Percentiles rank a stretch among this genome's conserved stretches.
Conservation (phyloP, 352 stramenopile genomes). For the Phytophthora boehmeriae region DNA sequence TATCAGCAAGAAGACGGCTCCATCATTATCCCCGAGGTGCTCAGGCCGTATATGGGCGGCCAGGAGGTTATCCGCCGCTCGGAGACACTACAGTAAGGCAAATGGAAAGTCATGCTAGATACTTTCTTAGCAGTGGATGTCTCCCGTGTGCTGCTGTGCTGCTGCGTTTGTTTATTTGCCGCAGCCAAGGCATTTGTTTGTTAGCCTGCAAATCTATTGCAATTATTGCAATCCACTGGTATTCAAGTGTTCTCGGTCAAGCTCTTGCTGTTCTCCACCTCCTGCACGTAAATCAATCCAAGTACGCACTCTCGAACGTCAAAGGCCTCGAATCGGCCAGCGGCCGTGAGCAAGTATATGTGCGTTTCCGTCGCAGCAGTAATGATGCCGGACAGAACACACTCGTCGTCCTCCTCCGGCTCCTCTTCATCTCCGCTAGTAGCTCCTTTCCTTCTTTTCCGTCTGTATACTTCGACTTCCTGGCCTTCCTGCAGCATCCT, state of each 20-base stretch:
- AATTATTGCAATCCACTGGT: constrained; percentile 22
- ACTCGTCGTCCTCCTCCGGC: constrained; percentile 16
- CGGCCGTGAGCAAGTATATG: constrained; percentile 48
- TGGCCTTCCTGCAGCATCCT: constrained; percentile 66
- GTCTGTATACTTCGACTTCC: constrained; percentile 48
- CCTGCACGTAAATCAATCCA: constrained; percentile 38
- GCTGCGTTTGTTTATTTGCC: constrained; percentile 12
- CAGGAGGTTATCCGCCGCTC: constrained; percentile 61
- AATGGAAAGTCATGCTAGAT: constrained; percentile 2
- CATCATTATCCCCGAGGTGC: constrained; percentile 76
- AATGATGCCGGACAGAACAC: constrained; percentile 49
- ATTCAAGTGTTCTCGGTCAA: constrained; percentile 13
- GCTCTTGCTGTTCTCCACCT: constrained; percentile 17
- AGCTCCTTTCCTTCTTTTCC: constrained; percentile 5
- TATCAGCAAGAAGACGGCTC: constrained; percentile 83
- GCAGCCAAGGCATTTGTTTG: constrained; percentile 17
- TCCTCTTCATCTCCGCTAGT: constrained; percentile 9
- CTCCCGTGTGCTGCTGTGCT: constrained; percentile 20
- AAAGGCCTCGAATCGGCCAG: constrained; percentile 49
- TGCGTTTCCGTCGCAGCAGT: constrained; percentile 48
- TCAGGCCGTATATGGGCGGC: constrained; percentile 83
- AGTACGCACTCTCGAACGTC: constrained; percentile 50
- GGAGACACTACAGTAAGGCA: constrained; percentile 12
- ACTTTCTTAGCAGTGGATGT: constrained; percentile 21
- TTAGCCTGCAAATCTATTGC: constrained; percentile 28